Conservation (phyloP, 345 rosid genomes). For the Reutealis trisperma region DNA sequence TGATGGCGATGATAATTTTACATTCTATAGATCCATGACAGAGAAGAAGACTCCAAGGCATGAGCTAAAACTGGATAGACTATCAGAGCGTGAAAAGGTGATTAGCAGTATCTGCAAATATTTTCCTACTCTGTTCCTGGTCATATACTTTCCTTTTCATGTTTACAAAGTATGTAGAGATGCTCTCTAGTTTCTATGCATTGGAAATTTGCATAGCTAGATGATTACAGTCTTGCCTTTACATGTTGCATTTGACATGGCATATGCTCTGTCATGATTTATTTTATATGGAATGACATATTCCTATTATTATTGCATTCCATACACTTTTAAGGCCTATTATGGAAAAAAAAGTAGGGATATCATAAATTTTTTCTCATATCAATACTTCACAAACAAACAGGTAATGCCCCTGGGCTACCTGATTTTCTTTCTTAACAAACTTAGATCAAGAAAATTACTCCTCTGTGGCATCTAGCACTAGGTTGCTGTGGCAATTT, state of each 20-base stretch:
- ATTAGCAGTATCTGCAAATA: slow-evolving; percentile 12
- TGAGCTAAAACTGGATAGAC: slow-evolving; percentile 63
- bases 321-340: background rate
- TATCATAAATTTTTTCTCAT: background rate
- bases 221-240: background rate
- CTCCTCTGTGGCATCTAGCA: background rate
- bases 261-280: background rate
- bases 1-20: slow-evolving; percentile 46
- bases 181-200: background rate
- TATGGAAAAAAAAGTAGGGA: slow-evolving; percentile 5
- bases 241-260: background rate
- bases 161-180: background rate
- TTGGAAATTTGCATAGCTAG: too few species aligned
- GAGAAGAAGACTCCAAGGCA: slow-evolving; percentile 57
- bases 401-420: slow-evolving; percentile 1
- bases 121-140: background rate
- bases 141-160: background rate
- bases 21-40: slow-evolving; percentile 63
- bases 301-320: background rate
- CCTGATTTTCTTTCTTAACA: background rate
- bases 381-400: background rate
- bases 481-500: slow-evolving; percentile 1
- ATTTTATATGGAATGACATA: background rate
- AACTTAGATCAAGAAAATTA: background rate
- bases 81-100: slow-evolving; percentile 88